Percentiles rank a stretch among this genome's conserved stretches.
These are phyloP conservation scores for Salmacisia buchloeana DNA, from an alignment of 1,284 basidiomycete species.

Conservation along the genomic window DNA sequence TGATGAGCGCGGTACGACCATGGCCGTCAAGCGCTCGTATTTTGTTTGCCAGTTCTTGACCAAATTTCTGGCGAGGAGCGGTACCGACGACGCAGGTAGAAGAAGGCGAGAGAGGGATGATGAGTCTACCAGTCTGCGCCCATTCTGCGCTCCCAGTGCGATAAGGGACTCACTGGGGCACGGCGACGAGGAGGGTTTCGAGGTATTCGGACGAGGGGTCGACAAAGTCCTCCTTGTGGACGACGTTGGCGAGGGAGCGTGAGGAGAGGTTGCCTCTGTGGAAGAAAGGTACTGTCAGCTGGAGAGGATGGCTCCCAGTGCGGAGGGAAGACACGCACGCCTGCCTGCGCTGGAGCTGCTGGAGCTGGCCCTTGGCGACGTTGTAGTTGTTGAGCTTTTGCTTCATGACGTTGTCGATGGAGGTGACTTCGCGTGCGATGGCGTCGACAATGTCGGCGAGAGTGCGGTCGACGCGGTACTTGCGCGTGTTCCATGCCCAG, in stretches of 20 bases:
- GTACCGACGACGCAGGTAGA: neutral
- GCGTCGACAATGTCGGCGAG: conserved; percentile 72
- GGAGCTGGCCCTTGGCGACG: conserved; percentile 83
- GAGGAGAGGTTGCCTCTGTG: conserved; percentile 86
- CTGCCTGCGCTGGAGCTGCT: conserved; percentile 91
- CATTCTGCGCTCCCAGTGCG: conserved; percentile 4
- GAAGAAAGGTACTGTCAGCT: neutral
- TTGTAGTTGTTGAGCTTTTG: conserved; percentile 87
- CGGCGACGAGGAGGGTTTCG: conserved; percentile 86
- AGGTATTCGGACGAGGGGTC: conserved; percentile 79
- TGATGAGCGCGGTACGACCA: conserved; percentile 95
- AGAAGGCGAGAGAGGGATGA: neutral
- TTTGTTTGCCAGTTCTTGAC: conserved; percentile 81
- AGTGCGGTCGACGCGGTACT: conserved; percentile 74
- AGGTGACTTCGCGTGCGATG: conserved; percentile 37
- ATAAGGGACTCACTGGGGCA: conserved; percentile 69
- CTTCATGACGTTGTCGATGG: conserved; percentile 54
- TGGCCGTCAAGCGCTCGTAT: conserved; percentile 79
- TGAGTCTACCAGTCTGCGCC: no score
- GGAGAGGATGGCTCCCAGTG: no score
- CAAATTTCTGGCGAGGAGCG: conserved; percentile 59
- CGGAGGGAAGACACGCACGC: conserved; percentile 58
- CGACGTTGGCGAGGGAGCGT: conserved; percentile 76
- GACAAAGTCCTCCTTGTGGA: conserved; percentile 75
- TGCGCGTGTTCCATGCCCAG: conserved; percentile 73